These are phyloP conservation scores for Pochonia chlamydosporia DNA, from an alignment of 2,329 filamentous ascomycete genomes.

Conservation along the genomic window DNA sequence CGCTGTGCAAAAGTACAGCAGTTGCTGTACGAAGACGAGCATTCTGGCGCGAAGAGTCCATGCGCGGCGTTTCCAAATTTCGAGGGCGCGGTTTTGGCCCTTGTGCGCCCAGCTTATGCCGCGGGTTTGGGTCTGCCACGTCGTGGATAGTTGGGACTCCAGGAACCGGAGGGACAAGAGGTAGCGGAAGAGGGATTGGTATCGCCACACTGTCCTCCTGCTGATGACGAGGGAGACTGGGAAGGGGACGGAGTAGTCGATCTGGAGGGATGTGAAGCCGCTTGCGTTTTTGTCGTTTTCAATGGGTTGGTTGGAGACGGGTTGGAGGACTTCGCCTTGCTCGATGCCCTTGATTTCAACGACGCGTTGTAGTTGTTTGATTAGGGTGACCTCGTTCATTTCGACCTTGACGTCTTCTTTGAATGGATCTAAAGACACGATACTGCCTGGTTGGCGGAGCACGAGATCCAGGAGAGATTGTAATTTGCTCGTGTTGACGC, in stretches of 20 bases:
- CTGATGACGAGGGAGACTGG: slow-evolving; percentile 93
- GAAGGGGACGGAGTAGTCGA: slow-evolving; percentile 93
- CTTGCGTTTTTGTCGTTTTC: slow-evolving; percentile 82
- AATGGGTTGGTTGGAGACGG: slow-evolving; percentile 59
- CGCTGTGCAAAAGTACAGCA: slow-evolving; percentile 92
- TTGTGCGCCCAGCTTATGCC: slow-evolving; percentile 76
- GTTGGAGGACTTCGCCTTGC: slow-evolving; percentile 76
- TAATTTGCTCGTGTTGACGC: slow-evolving; percentile 86
- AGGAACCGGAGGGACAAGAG: slow-evolving; percentile 83
- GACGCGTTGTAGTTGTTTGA: slow-evolving; percentile 90
- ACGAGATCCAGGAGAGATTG: slow-evolving; percentile 95
- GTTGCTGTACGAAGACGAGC: slow-evolving; percentile 94
- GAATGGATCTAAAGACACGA: slow-evolving; percentile 90
- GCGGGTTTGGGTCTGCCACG: slow-evolving; percentile 87
- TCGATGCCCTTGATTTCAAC: slow-evolving; percentile 96
- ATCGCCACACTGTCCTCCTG: slow-evolving; percentile 92
- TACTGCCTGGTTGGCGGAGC: slow-evolving; percentile 89
- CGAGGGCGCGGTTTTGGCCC: slow-evolving; percentile 65
- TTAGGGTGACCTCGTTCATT: slow-evolving; percentile 92
- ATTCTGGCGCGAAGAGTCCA: slow-evolving; percentile 91
- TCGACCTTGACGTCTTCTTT: slow-evolving; percentile 97
- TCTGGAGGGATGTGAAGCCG: slow-evolving; percentile 86
- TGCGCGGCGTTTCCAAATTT: slow-evolving; percentile 87
- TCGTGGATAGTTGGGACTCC: slow-evolving; percentile 77
- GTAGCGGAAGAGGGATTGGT: slow-evolving; percentile 94